Conservation (phyloP, 2,329 filamentous ascomycete species). For the Cucurbitaria berberidis region DNA sequence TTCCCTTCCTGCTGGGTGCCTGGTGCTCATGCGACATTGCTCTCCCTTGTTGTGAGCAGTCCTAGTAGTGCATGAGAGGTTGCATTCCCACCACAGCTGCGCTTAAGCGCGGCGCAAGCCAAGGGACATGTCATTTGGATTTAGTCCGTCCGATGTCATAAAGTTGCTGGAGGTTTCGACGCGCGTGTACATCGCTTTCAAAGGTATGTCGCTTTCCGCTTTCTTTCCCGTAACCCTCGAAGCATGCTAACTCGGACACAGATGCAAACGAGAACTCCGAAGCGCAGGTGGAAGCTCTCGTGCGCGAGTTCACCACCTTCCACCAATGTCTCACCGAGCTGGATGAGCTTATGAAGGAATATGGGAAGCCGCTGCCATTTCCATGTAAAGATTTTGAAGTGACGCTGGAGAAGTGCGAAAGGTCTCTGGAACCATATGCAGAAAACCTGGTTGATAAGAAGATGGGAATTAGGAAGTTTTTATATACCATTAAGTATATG, state of each 20-base stretch:
- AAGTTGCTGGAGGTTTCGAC: constrained; percentile 42
- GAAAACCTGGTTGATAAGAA: constrained; percentile 39
- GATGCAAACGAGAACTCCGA: constrained; percentile 46
- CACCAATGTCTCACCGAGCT: constrained; percentile 36
- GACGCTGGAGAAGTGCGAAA: constrained; percentile 38
- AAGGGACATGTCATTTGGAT: constrained; percentile 38
- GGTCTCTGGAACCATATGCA: constrained; percentile 36
- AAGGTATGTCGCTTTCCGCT: constrained; percentile 25
- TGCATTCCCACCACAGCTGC: constrained; percentile 19
- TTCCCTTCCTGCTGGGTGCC: constrained; percentile 11
- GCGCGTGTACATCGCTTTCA: constrained; percentile 42
- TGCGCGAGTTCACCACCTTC: constrained; percentile 40
- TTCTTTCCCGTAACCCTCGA: not conserved
- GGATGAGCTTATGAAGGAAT: constrained; percentile 41
- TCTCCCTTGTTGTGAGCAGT: constrained; percentile 8
- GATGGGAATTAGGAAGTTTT: constrained; percentile 39
- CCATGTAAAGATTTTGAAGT: constrained; percentile 38
- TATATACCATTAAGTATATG: constrained; percentile 41
- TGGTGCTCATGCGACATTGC: constrained; percentile 22
- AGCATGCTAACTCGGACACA: constrained; percentile 16
- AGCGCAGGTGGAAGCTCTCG: constrained; percentile 38
- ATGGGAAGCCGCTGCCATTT: constrained; percentile 40
- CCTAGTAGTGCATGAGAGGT: constrained; percentile 30
- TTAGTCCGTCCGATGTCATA: constrained; percentile 39
- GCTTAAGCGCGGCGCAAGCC: constrained; percentile 36